These are phyloP conservation scores for Rhodotorula paludigena DNA, from an alignment of 768 basidiomycete species.

Conservation along the genomic window DNA sequence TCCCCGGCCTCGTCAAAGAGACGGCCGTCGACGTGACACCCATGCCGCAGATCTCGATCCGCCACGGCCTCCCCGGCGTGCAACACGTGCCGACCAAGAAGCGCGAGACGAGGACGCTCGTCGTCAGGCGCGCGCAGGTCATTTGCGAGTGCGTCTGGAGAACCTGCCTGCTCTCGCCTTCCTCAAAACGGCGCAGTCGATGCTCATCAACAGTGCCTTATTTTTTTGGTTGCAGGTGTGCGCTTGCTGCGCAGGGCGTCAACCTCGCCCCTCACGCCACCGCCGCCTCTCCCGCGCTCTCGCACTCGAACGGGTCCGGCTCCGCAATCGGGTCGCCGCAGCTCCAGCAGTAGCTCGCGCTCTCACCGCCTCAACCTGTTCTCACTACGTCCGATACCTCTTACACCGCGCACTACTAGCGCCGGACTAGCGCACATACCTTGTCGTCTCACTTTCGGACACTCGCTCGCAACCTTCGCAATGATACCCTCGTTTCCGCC, in stretches of 20 bases:
- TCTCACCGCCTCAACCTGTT: no score
- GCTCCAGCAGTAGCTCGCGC: background rate
- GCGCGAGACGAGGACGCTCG: slow-evolving; percentile 50
- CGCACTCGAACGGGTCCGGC: background rate
- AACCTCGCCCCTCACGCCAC: background rate
- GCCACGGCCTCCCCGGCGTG: slow-evolving; percentile 43
- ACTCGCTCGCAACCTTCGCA: background rate
- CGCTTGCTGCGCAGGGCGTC: slow-evolving; percentile 30
- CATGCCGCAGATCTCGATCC: slow-evolving; percentile 28
- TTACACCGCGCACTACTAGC: no score
- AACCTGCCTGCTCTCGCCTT: no score
- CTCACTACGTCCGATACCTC: no score
- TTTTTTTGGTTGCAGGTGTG: slow-evolving; percentile 10
- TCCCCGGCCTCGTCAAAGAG: slow-evolving; percentile 82
- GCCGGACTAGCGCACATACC: no score
- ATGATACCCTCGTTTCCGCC: slow-evolving; percentile 2
- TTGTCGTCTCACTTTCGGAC: background rate
- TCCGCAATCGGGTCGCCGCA: background rate
- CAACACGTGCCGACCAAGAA: slow-evolving; percentile 48
- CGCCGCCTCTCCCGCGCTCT: background rate
- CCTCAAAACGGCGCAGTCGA: background rate
- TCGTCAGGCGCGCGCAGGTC: slow-evolving; percentile 77
- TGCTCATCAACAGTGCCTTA: background rate
- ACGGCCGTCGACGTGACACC: slow-evolving; percentile 50
- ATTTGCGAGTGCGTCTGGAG: slow-evolving; percentile 66